Evolutionary conservation across 306 rosid species (phyloP).

Genomic region (Prunus campanulata): DNA sequence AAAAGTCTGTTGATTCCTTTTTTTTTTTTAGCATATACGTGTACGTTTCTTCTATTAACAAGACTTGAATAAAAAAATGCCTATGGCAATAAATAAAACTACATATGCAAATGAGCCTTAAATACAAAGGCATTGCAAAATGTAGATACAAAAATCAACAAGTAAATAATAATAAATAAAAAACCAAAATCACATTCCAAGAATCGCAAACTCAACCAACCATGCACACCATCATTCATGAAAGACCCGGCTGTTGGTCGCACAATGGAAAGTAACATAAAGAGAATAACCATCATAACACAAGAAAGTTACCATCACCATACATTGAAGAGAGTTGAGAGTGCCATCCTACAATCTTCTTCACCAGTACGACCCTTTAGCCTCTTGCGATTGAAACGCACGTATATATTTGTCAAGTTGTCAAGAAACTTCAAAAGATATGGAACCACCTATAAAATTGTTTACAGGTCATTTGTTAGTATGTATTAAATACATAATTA

Average conservation of each 20-base stretch:
- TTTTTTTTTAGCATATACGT: too few species aligned
- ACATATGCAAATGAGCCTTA: too few species aligned
- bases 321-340: conserved; percentile 74
- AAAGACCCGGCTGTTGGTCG: too few species aligned
- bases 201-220: neutral
- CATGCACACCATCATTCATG: neutral
- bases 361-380: conserved; percentile 97
- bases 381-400: conserved; percentile 94
- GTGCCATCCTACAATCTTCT: conserved; percentile 87
- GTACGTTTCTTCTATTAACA: neutral
- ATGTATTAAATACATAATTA: too few species aligned
- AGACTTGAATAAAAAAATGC: neutral
- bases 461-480: too few species aligned
- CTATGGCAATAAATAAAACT: neutral
- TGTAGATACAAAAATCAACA: neutral
- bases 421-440: conserved; percentile 91
- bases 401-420: conserved; percentile 88
- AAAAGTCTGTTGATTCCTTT: too few species aligned
- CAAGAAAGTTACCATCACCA: too few species aligned
- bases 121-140: too few species aligned
- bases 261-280: too few species aligned
- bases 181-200: neutral
- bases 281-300: too few species aligned
- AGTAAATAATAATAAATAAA: neutral
- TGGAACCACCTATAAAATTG: conserved; percentile 59